Base-by-base conservation (phyloP, 2,329 filamentous ascomycete genomes). In the Pyrenophora tritici-repentis region DNA sequence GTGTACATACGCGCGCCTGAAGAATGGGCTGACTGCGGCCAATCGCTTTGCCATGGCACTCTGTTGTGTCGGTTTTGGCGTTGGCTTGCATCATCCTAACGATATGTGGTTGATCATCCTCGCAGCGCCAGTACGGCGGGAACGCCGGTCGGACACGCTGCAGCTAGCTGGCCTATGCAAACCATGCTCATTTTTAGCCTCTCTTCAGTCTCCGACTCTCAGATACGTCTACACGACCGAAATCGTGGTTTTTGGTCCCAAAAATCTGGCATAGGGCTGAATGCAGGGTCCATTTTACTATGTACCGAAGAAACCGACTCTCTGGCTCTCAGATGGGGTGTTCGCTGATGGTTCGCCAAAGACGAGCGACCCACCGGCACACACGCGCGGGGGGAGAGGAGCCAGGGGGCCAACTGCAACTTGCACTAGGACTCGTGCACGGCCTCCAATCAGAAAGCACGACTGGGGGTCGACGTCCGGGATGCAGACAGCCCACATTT, bases 1-100 rank as follows among this genome's bases (percentile, higher is more conserved):
- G 53, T 53, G n/a, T n/a, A n/a, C n/a, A n/a, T n/a, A n/a, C n/a
- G 58, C 62, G 65, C 65, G 65, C 53, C 51, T 63, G 63, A 32
- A 42, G 33, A 10, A 43, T 35, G 32, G 29, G 13, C 17, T 42
- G n/a, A 8, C 6, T 9, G 20, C 41, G 24, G 35, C 53, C 49
- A 52, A 47, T 48, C 31, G 29, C 32, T 20, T n/a, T 33, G 31
- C 12, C 16, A 12, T 34, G 16, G 39, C 14, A 18, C 38, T 34
- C 16, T 33, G 24, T 26, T 53, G 56, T 62, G 59, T 22, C 46
- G 46, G 57, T 6, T 58, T 61, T 61, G 58, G 63, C 63, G 60
- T 57, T 54, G 56, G 56, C 56, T n/a, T 56, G 53, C 53, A 48
- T 35, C 12, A 22, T 17, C 35, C 62, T 66, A 67, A 58, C 61